A percentile compares a stretch with the other conserved stretches of the same genome.
Evolutionary conservation across 176 grass and related monocot genomes (phyloP).

Genomic region (Musa acuminata): DNA sequence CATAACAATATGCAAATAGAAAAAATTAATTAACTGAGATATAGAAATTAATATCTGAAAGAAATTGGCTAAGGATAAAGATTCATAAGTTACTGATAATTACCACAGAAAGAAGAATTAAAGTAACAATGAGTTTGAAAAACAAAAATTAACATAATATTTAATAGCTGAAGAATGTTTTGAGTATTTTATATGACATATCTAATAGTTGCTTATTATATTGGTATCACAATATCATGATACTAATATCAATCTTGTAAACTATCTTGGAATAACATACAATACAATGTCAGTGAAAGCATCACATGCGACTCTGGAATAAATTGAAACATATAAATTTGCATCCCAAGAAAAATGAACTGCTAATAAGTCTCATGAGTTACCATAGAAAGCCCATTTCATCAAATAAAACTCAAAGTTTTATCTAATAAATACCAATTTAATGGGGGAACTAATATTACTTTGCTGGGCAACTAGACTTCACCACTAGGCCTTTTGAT

Average conservation of each 20-base stretch:
- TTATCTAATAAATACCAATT: not conserved
- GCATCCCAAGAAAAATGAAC: not conserved
- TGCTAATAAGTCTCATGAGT: not conserved
- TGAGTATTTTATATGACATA: too few species aligned
- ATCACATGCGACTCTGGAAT: not conserved
- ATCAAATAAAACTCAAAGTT: not conserved
- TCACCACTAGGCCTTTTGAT: constrained; percentile 41
- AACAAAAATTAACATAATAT: constrained; percentile 3
- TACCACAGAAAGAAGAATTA: too few species aligned
- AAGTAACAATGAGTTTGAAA: too few species aligned
- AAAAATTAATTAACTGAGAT: not conserved
- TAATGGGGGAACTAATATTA: constrained; percentile 23
- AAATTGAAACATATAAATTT: not conserved
- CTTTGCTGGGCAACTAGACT: constrained; percentile 59
- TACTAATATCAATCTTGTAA: not conserved
- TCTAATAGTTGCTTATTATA: too few species aligned
- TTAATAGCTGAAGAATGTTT: too few species aligned
- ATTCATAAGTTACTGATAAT: too few species aligned
- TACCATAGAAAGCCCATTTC: not conserved
- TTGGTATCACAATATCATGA: not conserved
- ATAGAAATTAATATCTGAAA: constrained; percentile 12
- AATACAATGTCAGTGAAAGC: too few species aligned
- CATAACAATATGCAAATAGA: constrained; percentile 12
- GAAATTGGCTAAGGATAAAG: too few species aligned
- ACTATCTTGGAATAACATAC: too few species aligned